Conservation (phyloP, 2,329 filamentous ascomycete genomes). For the Colletotrichum cordylinicola region DNA sequence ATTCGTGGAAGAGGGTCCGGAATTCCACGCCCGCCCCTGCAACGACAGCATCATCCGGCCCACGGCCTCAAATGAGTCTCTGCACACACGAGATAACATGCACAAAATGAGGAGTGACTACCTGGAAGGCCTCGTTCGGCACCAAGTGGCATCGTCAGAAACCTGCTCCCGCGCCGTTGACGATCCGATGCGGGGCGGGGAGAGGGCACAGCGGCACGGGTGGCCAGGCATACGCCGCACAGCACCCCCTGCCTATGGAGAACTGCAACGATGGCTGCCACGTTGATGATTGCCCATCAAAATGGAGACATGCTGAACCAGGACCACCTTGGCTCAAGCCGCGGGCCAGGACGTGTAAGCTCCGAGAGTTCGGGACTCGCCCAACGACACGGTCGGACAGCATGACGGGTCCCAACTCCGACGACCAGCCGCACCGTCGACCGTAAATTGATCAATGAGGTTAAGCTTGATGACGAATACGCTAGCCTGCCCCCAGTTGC, state of each 20-base stretch:
- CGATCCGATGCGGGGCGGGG: neutral
- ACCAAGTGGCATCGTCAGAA: neutral
- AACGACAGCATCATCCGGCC: neutral
- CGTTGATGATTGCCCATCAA: conserved; percentile 11
- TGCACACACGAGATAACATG: neutral
- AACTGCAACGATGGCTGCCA: conserved; percentile 5
- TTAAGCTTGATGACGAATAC: neutral
- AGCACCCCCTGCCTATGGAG: neutral
- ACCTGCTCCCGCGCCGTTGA: neutral
- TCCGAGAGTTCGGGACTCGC: neutral
- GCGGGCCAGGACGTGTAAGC: neutral
- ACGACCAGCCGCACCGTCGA: neutral
- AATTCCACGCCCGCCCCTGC: neutral
- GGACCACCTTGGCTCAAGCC: conserved; percentile 1
- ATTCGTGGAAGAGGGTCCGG: neutral
- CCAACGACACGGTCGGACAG: neutral
- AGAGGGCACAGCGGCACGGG: neutral
- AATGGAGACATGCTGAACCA: neutral
- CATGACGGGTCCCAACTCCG: neutral
- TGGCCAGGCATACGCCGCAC: neutral
- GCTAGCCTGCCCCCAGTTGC: neutral
- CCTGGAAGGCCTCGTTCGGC: neutral
- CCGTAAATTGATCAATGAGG: conserved; percentile 14
- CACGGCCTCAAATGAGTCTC: neutral
- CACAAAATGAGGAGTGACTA: neutral